Base-by-base conservation (phyloP, 306 rosid species). In the Clitoria ternatea region DNA sequence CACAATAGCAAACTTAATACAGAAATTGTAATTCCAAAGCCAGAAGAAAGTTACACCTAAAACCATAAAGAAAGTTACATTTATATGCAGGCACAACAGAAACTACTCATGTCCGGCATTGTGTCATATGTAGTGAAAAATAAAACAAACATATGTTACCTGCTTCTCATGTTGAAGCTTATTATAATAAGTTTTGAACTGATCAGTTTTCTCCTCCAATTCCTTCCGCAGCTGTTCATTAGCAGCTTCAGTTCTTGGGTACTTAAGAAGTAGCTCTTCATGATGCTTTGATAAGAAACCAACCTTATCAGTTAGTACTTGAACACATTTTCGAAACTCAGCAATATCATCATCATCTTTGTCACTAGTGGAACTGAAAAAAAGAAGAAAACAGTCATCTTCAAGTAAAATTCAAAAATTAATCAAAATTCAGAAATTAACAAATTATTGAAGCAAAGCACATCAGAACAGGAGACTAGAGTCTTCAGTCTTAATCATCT, bases 161-260 rank as follows among this genome's bases (percentile, higher is more conserved):
- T 95, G 97, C 75, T 91, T 95, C 81, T 85, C 99, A 23, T 86
- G 92, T 86, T 89, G 97, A 84, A 82, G 99, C 85, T 95, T 91
- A 26, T 87, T 76, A 79, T 85, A 91, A 42, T 87, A 86, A 30
- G 99, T 85, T 79, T 89, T 87, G 76, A 89, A 96, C 79, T 86
- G 88, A 30, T 87, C 96, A 45, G 55, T 84, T 81, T 89, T 91
- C 75, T 89, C 97, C 80, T 89, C 99, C 77, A 89, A 75, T 50
- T 89, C 99, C 64, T 89, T 89, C 73, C 79, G 83, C 39, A 95
- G 96, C 66, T 86, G 91, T 79, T 89, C 96, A n/a, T 82, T 87
- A 45, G 88, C 66, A 56, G 89, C 89, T 88, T 95, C 96, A 45
- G 79, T 52, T 78, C 86, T 89, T 6, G 86, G 72, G 76, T 68